Evolutionary conservation across 2,329 filamentous ascomycete genomes (phyloP), one percentile per base, ranked within the genome.

Genomic region (Microcyclospora pomicola): DNA sequence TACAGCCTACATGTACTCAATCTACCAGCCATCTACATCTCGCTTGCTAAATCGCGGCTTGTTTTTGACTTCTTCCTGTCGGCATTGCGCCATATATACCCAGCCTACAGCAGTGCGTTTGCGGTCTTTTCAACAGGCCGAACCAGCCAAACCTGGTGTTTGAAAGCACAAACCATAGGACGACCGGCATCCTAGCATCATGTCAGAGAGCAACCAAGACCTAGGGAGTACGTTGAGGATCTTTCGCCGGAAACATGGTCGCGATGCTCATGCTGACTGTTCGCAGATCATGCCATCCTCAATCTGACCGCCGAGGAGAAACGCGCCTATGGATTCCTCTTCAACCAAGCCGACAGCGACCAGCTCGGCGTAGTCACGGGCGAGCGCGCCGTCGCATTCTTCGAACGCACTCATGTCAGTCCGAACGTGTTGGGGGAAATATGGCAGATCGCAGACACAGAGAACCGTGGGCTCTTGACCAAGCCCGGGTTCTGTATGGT

Each of bases 391-490:
- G 87, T 98, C 60, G 84, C 86, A 59, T 96, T 98, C 69, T 98
- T 98, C 58, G 87, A 96, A 63, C 91, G 91, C 69, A 96, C 91
- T 33, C 80, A 82, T 50, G 71, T 98, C 35, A 77, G 88, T 44
- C 84, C 87, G 38, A 77, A 83, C 44, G 72, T 91, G 35, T 71
- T 98, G 42, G 91, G 88, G 61, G 80, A 93, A 82, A 96, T 98
- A 71, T 98, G 91, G 91, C 88, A 96, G 65, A 91, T 98, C 59
- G 88, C 91, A 50, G 91, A 98, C 66, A 86, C 76, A 49, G 88
- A 96, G 66, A 98, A 98, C 66, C 77, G 87, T 47, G 91, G 91
- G 37, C 82, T 96, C 49, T 69, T 98, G 49, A 95, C 87, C 27
- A 86, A 86, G 14, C 76, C 86, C 31, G 91, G 88, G 58, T 98